Evolutionary conservation across 768 basidiomycete genomes (phyloP).

Genomic region (Lactarius deliciosus): DNA sequence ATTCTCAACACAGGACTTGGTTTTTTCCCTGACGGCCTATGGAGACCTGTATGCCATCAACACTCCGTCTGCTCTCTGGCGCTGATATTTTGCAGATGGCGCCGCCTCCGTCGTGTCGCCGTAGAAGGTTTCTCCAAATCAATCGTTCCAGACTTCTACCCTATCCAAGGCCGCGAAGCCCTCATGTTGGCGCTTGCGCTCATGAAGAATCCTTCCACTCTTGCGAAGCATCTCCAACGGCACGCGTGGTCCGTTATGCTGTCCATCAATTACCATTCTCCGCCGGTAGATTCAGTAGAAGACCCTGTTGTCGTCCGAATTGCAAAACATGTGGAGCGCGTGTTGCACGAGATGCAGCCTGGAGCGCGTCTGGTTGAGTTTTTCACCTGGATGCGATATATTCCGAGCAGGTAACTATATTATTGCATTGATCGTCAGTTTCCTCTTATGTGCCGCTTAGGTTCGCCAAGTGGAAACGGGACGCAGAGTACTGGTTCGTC

Average conservation of each 20-base stretch:
- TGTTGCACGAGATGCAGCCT: too few species aligned
- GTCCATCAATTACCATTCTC: background rate
- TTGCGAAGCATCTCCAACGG: constrained; percentile 32
- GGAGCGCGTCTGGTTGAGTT: too few species aligned
- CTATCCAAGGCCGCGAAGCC: constrained; percentile 36
- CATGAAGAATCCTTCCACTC: constrained; percentile 31
- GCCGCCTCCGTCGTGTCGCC: constrained; percentile 32
- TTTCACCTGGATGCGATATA: too few species aligned
- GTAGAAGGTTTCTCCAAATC: constrained; percentile 33
- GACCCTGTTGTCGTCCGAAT: too few species aligned
- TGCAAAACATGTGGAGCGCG: too few species aligned
- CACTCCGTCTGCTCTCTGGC: background rate
- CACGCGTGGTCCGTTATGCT: constrained; percentile 31
- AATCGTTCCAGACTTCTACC: constrained; percentile 31
- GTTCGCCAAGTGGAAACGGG: too few species aligned
- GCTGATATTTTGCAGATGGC: constrained; percentile 23
- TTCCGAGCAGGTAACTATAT: too few species aligned
- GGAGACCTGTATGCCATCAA: constrained; percentile 22
- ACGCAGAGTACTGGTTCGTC: too few species aligned
- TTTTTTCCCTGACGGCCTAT: constrained; percentile 31
- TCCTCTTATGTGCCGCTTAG: too few species aligned
- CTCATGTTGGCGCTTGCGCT: constrained; percentile 31
- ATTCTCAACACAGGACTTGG: constrained; percentile 33
- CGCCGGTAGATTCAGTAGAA: too few species aligned
- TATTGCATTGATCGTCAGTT: too few species aligned